phyloP scores from a whole-genome alignment of 305 asterid genomes.

The Solanum aculeatissimum region DNA sequence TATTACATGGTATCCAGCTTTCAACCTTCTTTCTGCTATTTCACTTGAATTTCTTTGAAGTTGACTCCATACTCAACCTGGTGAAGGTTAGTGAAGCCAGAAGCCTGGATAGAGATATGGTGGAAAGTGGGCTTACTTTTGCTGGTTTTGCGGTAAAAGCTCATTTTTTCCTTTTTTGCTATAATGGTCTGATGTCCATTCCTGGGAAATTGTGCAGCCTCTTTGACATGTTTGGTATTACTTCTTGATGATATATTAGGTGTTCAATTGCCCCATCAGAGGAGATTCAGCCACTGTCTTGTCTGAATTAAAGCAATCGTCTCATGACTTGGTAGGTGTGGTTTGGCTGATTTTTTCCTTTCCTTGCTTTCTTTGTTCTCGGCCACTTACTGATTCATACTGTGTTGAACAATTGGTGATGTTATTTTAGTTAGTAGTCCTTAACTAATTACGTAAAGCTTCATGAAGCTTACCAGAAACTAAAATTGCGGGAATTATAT shows the following conservation, averaged over 20 bases:
- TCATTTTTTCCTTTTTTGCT: not conserved
- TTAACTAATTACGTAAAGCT: not conserved
- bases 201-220: not conserved
- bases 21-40: not conserved
- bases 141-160: constrained; percentile 92
- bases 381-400: not conserved
- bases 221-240: not conserved
- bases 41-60: not conserved
- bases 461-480: not conserved
- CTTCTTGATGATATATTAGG: constrained; percentile 36
- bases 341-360: not conserved
- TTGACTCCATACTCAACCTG: constrained; percentile 12
- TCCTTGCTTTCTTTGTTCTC: not conserved
- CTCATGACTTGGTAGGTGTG: constrained; percentile 79
- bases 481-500: not conserved
- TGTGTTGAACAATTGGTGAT: not conserved
- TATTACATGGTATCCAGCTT: not conserved
- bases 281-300: constrained; percentile 83
- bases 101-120: constrained; percentile 77
- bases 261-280: constrained; percentile 93
- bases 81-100: constrained; percentile 94
- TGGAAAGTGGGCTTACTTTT: constrained; percentile 78
- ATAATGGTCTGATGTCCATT: not conserved
- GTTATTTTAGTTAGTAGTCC: not conserved
- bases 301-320: constrained; percentile 71